phyloP scores from a whole-genome alignment of 768 basidiomycete genomes.

The Amanita rimosa region DNA sequence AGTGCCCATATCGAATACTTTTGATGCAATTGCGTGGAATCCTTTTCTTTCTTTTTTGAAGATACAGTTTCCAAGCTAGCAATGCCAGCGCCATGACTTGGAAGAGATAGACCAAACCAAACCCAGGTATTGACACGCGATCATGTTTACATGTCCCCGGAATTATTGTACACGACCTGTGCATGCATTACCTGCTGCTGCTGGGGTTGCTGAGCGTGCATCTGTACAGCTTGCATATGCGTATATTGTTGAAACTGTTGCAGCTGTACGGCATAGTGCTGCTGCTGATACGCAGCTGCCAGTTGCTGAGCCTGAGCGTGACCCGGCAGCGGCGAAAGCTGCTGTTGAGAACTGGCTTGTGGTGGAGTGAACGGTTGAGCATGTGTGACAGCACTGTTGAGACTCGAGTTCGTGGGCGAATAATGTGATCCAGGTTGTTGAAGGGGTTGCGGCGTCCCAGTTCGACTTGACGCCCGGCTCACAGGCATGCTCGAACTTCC shows the following conservation, averaged over 20 bases:
- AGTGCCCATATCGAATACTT: conserved; percentile 2
- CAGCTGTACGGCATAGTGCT: conserved; percentile 11
- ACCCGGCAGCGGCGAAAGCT: conserved; percentile 14
- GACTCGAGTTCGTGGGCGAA: conserved; percentile 1
- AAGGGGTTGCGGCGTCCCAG: conserved; percentile 23
- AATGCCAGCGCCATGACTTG: not conserved
- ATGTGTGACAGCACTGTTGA: conserved; percentile 4
- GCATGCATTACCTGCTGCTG: conserved; percentile 4
- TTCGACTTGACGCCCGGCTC: conserved; percentile 22
- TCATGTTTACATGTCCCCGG: not conserved
- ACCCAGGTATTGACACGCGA: not conserved
- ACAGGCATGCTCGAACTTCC: conserved; percentile 25
- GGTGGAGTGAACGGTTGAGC: conserved; percentile 8
- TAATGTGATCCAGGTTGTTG: conserved; percentile 4
- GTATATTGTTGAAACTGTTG: conserved; percentile 22
- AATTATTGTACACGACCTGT: not conserved
- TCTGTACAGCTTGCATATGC: conserved; percentile 21
- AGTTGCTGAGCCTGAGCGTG: conserved; percentile 22
- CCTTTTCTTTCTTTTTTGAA: not conserved
- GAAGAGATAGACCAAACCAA: not conserved
- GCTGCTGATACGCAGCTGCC: conserved; percentile 12
- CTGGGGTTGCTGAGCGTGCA: conserved; percentile 11
- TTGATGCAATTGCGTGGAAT: conserved; percentile 1
- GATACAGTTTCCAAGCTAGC: conserved; percentile 1
- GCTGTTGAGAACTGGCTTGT: conserved; percentile 4